These are phyloP conservation scores for Chrysosporium keratinophilum DNA, from an alignment of 2,329 filamentous ascomycete genomes.

Conservation along the genomic window DNA sequence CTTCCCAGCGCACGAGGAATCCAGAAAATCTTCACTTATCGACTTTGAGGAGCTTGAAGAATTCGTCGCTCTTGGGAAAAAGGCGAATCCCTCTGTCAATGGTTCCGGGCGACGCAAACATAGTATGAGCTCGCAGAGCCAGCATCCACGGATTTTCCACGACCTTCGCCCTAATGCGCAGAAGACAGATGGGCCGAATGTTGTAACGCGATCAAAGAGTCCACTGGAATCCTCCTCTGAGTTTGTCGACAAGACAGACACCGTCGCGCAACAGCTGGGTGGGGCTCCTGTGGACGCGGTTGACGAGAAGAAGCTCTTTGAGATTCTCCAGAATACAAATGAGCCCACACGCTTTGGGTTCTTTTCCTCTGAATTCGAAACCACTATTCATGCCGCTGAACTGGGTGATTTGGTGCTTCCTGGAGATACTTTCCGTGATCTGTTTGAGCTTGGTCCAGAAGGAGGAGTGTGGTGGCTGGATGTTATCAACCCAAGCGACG, in stretches of 20 bases:
- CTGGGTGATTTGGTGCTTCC: constrained; percentile 80
- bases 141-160: constrained; percentile 47
- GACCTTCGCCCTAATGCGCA: constrained; percentile 46
- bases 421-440: constrained; percentile 76
- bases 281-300: constrained; percentile 17
- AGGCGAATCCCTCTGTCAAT: constrained; percentile 37
- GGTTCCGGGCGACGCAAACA: constrained; percentile 26
- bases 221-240: constrained; percentile 23
- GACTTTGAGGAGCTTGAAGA: constrained; percentile 92
- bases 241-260: constrained; percentile 21
- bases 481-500: constrained; percentile 77
- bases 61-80: constrained; percentile 58
- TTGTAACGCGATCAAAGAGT: constrained; percentile 23
- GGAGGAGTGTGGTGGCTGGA: constrained; percentile 99
- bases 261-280: constrained; percentile 28
- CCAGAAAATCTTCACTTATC: constrained; percentile 68
- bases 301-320: constrained; percentile 27
- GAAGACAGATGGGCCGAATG: constrained; percentile 30
- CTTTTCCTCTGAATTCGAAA: constrained; percentile 90
- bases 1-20: constrained; percentile 67
- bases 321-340: constrained; percentile 35
- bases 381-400: constrained; percentile 81
- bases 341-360: constrained; percentile 84
- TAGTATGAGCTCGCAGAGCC: constrained; percentile 42
- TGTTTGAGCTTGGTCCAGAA: constrained; percentile 62